Evolutionary conservation across 1,284 basidiomycete species (phyloP), one percentile per base, ranked within the genome.

Genomic region (Sanghuangporus weigelae): DNA sequence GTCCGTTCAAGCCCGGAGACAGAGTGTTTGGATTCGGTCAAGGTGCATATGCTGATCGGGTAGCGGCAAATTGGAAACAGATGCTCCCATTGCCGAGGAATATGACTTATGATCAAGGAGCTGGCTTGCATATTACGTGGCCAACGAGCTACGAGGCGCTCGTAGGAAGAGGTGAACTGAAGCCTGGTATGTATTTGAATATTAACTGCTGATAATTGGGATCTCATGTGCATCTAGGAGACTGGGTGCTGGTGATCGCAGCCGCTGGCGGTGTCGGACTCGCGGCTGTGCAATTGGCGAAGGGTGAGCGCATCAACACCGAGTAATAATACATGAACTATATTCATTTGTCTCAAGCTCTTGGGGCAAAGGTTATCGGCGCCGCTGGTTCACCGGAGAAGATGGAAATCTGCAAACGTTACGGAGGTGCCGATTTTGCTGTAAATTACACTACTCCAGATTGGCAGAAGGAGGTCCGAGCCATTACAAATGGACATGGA

Each of bases 181-280:
- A 92, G 72, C 73, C 84, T 64, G 92, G 92, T 86, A 49, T 51
- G 72, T 59, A 14, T 48, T 42, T 35, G 44, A 31, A 51, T 48
- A 44, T 60, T 36, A 36, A 36, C 26, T 6, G 49, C 19, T 26
- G 7, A 14, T 23, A 51, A 51, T 4, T 11, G 2, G 21, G 14
- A 10, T 51, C 36, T 48, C 48, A 51, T 62, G 50, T 68, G 67
- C 67, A 48, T 42, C 21, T 55, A 92, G 92, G 88, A 31, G 94
- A 97, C 76, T 95, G 90, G 85, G 85, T 96, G 1, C 83, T 96
- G 14, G 87, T 96, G 6, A 90, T 90, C 59, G 94, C 92, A 10
- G 90, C 90, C n/a, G 93, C 92, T 1, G 93, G 93, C 11, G 96
- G 96, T 31, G 95, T 99, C 3, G 96, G 96, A 0, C 86, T 98